Evolutionary conservation across 2,329 filamentous ascomycete genomes (phyloP), one percentile per base, ranked within the genome.

Genomic region (Pyricularia sp.): DNA sequence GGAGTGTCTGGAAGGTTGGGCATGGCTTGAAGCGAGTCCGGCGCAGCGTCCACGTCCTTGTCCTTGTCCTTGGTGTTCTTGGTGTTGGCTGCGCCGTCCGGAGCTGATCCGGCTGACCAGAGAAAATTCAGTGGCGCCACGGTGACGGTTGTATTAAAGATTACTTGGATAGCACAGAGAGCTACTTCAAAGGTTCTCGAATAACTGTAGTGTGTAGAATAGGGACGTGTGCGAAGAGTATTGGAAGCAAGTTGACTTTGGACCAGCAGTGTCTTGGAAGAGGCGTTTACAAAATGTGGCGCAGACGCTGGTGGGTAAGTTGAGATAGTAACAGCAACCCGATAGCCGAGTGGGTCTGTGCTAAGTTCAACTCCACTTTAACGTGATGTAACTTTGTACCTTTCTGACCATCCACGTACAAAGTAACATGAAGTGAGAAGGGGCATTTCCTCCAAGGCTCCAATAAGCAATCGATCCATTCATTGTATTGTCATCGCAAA

Each of bases 1-100:
- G 88, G 88, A 69, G 78, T 76, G 12, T 74, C 69, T n/a, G 81
- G 78, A 59, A 80, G 78, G 70, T 81, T 78, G 64, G 80, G 79
- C 84, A 86, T 86, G 72, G 75, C 33, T 82, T 70, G 73, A 71
- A 74, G 75, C 71, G 72, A 71, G 70, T 75, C 71, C 65, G 73
- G 73, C 70, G 72, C 73, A 72, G 72, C 70, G 68, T 69, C 65
- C 50, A 66, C 68, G 69, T 63, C 59, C 14, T 63, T 30, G 68
- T 69, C 65, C 50, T 67, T 69, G 69, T 63, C 59, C 14, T 63
- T 30, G 25, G 26, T 63, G 59, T 28, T 11, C 12, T 20, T 63
- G 25, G 25, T 30, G 25, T 28, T 63, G 26, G 72, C 72, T 72
- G 77, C 76, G 75, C 78, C 78, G 75, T 74, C 75, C 70, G 78